phyloP scores from a whole-genome alignment of 768 basidiomycete species.

The Naematelia aurantialba region DNA sequence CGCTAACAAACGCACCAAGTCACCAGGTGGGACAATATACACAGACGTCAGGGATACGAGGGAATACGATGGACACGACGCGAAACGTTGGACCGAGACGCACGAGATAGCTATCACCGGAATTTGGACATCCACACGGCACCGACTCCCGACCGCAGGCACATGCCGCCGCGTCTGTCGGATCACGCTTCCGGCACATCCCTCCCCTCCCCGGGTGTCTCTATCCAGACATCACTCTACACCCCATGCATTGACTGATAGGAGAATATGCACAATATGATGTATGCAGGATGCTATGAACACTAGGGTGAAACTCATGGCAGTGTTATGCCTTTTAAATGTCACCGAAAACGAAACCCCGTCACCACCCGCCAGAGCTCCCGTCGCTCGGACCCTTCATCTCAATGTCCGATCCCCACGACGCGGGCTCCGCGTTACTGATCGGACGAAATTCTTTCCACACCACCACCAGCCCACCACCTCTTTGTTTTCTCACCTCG shows the following conservation, averaged over 20 bases:
- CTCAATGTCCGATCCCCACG: not conserved
- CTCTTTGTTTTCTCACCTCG: constrained; percentile 26
- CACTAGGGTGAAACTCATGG: not conserved
- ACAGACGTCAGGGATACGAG: not conserved
- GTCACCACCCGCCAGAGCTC: not conserved
- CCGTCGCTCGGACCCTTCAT: constrained; percentile 1
- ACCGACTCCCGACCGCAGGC: too few species aligned
- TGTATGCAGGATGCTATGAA: not conserved
- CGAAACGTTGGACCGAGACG: too few species aligned
- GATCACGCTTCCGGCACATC: not conserved
- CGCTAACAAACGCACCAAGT: too few species aligned
- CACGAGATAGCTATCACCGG: too few species aligned
- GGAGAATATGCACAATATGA: not conserved
- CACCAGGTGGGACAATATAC: too few species aligned
- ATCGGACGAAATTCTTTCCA: constrained; percentile 21
- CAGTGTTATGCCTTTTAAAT: not conserved
- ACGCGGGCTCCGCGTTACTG: not conserved
- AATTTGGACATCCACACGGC: too few species aligned
- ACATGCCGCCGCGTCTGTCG: too few species aligned
- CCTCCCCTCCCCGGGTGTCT: too few species aligned
- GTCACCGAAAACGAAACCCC: not conserved
- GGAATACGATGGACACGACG: not conserved
- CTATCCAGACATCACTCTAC: not conserved
- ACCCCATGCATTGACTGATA: not conserved
- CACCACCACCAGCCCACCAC: constrained; percentile 26